Conservation (phyloP, 768 basidiomycete genomes). For the Suillus sp. region DNA sequence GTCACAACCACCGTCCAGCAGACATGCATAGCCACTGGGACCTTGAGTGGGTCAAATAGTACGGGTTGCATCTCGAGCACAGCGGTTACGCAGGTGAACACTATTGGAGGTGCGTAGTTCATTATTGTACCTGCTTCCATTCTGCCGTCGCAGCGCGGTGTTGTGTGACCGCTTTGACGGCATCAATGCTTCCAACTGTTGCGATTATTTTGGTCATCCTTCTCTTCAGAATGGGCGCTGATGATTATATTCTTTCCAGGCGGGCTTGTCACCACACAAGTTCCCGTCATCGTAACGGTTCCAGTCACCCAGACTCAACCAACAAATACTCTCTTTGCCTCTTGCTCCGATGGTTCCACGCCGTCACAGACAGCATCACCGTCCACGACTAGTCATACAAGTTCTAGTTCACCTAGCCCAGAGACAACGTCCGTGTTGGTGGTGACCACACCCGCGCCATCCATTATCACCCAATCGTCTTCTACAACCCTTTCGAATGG, state of each 20-base stretch:
- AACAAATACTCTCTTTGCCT: constrained; percentile 44
- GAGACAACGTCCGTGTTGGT: constrained; percentile 30
- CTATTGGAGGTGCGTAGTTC: constrained; percentile 36
- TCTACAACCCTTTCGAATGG: constrained; percentile 46
- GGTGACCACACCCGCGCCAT: constrained; percentile 34
- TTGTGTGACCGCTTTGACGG: constrained; percentile 22
- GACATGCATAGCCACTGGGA: constrained; percentile 36
- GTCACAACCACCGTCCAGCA: constrained; percentile 36
- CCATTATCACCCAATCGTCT: constrained; percentile 32
- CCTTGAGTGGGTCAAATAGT: constrained; percentile 24
- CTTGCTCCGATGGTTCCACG: constrained; percentile 29
- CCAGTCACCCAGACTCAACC: constrained; percentile 32
- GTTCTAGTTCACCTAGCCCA: constrained; percentile 8
- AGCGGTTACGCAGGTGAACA: constrained; percentile 32
- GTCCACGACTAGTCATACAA: constrained; percentile 11
- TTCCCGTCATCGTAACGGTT: constrained; percentile 43
- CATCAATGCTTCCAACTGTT: constrained; percentile 12
- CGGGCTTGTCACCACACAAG: constrained; percentile 35
- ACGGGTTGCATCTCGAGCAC: constrained; percentile 33
- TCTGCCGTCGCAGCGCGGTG: constrained; percentile 1
- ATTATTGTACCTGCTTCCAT: not conserved
- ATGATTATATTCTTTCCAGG: constrained; percentile 25
- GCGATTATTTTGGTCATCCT: constrained; percentile 6
- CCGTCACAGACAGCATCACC: constrained; percentile 15
- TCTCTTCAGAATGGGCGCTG: constrained; percentile 12